Conservation (phyloP, 805 yeast species). For the Candida morakotiae region DNA sequence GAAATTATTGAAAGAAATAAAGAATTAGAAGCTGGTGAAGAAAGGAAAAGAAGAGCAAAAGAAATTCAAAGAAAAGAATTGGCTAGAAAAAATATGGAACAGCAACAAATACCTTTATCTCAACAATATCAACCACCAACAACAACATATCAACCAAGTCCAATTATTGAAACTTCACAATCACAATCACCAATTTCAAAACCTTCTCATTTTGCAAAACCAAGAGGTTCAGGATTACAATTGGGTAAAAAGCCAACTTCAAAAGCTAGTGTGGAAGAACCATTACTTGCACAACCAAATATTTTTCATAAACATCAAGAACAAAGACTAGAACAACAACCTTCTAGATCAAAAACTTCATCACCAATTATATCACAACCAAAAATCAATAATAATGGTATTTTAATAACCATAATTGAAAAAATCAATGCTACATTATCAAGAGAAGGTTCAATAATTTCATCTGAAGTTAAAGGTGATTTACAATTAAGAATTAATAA, state of each 20-base stretch:
- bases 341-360: constrained; percentile 17
- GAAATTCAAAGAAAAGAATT: constrained; percentile 79
- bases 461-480: constrained; percentile 85
- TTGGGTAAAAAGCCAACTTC: constrained; percentile 8
- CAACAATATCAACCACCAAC: constrained; percentile 25
- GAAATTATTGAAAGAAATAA: constrained; percentile 96
- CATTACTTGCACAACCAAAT: constrained; percentile 24
- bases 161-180: constrained; percentile 17
- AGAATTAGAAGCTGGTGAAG: constrained; percentile 95
- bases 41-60: constrained; percentile 91
- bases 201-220: constrained; percentile 1
- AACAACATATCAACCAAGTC: constrained; percentile 24
- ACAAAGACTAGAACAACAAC: constrained; percentile 14
- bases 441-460: constrained; percentile 72
- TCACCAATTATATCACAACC: constrained; percentile 22
- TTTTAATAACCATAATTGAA: constrained; percentile 74
- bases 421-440: constrained; percentile 70
- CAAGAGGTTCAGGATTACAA: constrained; percentile 9
- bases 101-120: constrained; percentile 27
- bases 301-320: constrained; percentile 25
- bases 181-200: not conserved
- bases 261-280: constrained; percentile 18
- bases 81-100: constrained; percentile 58
- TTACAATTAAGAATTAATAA: constrained; percentile 83
- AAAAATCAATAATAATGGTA: constrained; percentile 62